These are phyloP conservation scores for Prunus armeniaca DNA, from an alignment of 306 rosid genomes.

Conservation along the genomic window DNA sequence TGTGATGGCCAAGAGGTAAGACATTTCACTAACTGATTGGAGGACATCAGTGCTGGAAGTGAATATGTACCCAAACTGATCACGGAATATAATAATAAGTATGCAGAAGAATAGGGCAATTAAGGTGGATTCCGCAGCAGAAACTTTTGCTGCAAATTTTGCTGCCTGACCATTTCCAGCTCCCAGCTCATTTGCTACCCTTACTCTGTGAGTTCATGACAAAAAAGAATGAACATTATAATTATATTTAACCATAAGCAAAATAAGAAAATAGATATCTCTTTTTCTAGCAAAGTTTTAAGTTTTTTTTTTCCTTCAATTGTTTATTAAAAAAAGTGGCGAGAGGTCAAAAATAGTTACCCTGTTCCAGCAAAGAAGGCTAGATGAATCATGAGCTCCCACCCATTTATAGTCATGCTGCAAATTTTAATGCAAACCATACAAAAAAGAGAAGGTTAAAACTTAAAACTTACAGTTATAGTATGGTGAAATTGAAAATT, in stretches of 20 bases:
- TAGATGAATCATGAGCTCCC: constrained; percentile 85
- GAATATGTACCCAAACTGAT: constrained; percentile 51
- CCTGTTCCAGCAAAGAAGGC: constrained; percentile 77
- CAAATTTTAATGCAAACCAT: background rate
- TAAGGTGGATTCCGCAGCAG: constrained; percentile 46
- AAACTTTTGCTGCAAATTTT: constrained; percentile 57
- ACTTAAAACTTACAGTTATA: too few relatives aligned
- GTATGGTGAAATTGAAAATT: too few relatives aligned
- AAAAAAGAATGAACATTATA: too few relatives aligned
- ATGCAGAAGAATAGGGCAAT: constrained; percentile 44
- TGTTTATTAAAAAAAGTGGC: background rate
- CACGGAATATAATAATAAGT: constrained; percentile 41
- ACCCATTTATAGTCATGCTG: constrained; percentile 76
- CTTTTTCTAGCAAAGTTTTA: too few relatives aligned
- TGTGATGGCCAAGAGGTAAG: constrained; percentile 43
- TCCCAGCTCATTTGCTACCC: constrained; percentile 76
- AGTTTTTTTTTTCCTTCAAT: background rate
- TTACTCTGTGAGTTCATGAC: constrained; percentile 42
- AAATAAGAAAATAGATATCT: too few relatives aligned
- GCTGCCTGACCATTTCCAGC: constrained; percentile 67
- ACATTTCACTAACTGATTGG: constrained; percentile 40
- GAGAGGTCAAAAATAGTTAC: constrained; percentile 26
- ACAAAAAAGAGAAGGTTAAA: background rate
- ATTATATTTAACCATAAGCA: too few relatives aligned
- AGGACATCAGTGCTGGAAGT: constrained; percentile 47